Percentiles rank a stretch among this genome's conserved stretches.
Evolutionary conservation across 257 asterid genomes (phyloP).

Genomic region (Mentha longifolia): DNA sequence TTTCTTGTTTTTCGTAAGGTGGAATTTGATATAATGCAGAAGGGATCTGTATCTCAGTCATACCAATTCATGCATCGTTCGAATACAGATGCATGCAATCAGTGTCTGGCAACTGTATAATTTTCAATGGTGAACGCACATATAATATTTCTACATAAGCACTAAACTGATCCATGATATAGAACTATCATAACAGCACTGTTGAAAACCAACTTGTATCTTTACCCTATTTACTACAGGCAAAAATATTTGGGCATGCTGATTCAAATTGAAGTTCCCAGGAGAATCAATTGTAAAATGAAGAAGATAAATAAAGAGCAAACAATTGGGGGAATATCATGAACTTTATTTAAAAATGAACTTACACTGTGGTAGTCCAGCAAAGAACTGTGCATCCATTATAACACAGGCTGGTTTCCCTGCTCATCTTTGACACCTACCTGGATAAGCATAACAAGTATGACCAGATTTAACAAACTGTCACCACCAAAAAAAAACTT

Average conservation of each 20-base stretch:
- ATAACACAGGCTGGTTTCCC: conserved; percentile 28
- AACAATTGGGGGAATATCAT: conserved; percentile 1
- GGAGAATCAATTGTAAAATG: neutral
- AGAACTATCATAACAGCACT: neutral
- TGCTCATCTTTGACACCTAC: conserved; percentile 38
- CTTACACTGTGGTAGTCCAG: conserved; percentile 38
- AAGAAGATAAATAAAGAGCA: neutral
- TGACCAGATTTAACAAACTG: conserved; percentile 22
- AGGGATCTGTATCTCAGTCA: neutral
- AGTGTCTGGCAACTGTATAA: no score
- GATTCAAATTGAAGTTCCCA: neutral
- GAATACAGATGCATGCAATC: neutral
- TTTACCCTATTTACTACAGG: neutral
- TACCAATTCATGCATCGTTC: neutral
- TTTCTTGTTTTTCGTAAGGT: no score
- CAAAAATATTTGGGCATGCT: neutral
- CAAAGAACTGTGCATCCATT: neutral
- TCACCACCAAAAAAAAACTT: conserved; percentile 3
- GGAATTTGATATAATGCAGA: neutral
- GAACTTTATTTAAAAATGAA: conserved; percentile 14
- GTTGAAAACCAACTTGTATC: neutral
- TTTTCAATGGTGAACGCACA: no score
- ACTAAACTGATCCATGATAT: no score
- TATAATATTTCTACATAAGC: no score
- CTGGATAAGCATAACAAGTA: conserved; percentile 36